Percentiles rank a stretch among this genome's conserved stretches.
These are phyloP conservation scores for Starmerella potacharoeniae DNA, from an alignment of 805 yeast genomes.

Conservation along the genomic window DNA sequence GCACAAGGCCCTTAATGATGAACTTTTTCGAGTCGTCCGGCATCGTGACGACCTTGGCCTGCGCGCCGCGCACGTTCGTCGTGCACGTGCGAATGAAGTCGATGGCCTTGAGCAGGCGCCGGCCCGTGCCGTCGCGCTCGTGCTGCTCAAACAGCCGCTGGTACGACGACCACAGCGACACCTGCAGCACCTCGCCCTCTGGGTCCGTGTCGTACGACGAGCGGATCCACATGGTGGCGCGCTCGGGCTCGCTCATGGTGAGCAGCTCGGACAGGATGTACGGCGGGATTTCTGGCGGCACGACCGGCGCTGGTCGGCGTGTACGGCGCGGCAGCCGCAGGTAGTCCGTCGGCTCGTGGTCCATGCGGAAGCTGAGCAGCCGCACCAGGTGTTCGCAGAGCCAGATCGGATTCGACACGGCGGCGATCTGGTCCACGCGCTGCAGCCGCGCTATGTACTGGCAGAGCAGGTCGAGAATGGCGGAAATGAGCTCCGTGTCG, in stretches of 20 bases:
- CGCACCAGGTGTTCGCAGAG: conserved; percentile 52
- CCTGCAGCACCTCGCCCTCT: conserved; percentile 84
- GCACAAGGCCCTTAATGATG: conserved; percentile 88
- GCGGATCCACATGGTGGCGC: conserved; percentile 92
- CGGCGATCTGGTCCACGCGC: conserved; percentile 44
- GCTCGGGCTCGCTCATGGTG: conserved; percentile 64
- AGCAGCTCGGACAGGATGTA: conserved; percentile 50
- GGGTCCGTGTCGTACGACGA: conserved; percentile 72
- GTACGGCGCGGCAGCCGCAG: conserved; percentile 31
- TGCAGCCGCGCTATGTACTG: conserved; percentile 59
- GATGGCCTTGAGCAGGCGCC: conserved; percentile 77
- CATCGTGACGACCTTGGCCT: conserved; percentile 79
- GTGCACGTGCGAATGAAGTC: conserved; percentile 93
- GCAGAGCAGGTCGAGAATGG: conserved; percentile 70
- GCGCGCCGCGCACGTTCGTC: conserved; percentile 73
- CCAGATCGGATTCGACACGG: conserved; percentile 35
- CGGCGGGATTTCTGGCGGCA: conserved; percentile 49
- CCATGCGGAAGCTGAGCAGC: conserved; percentile 41
- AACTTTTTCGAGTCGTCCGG: conserved; percentile 63
- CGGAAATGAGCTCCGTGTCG: conserved; percentile 59
- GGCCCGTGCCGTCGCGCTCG: conserved; percentile 38
- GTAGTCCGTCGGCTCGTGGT: conserved; percentile 29
- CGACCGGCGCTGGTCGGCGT: conserved; percentile 54
- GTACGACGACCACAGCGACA: conserved; percentile 89
- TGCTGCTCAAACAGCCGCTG: conserved; percentile 71